Evolutionary conservation across 2,329 filamentous ascomycete genomes (phyloP).

Genomic region (Tolypocladium guangdongense): DNA sequence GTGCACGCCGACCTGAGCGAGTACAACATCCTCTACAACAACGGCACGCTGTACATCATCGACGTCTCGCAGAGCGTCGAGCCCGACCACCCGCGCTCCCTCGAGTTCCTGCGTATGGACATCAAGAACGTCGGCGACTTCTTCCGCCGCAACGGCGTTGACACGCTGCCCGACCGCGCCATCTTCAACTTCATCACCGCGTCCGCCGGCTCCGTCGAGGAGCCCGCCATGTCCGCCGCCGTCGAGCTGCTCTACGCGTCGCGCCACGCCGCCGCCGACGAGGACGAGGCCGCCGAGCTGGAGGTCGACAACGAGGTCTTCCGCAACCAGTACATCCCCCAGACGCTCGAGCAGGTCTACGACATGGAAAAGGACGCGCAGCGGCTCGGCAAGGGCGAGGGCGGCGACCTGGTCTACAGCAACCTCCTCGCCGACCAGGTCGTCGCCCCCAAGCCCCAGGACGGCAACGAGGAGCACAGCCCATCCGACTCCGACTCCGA

Average conservation of each 20-base stretch:
- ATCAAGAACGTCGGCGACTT: constrained; percentile 95
- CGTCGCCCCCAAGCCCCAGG: constrained; percentile 25
- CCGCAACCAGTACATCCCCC: constrained; percentile 90
- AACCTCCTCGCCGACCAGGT: constrained; percentile 68
- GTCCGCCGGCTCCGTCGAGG: constrained; percentile 46
- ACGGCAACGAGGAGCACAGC: constrained; percentile 21
- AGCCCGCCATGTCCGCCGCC: constrained; percentile 46
- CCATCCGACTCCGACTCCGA: constrained; percentile 35
- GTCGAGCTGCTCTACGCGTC: constrained; percentile 58
- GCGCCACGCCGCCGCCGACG: constrained; percentile 36
- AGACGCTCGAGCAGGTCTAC: constrained; percentile 91
- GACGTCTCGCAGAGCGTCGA: constrained; percentile 97
- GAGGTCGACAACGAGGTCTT: constrained; percentile 88
- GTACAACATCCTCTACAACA: constrained; percentile 92
- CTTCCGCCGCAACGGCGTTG: constrained; percentile 76
- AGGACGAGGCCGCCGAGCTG: constrained; percentile 44
- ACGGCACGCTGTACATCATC: constrained; percentile 77
- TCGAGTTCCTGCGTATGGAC: constrained; percentile 95
- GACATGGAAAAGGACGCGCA: constrained; percentile 87
- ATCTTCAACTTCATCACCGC: constrained; percentile 75
- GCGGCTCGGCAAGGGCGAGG: constrained; percentile 61
- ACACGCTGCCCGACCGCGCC: constrained; percentile 66
- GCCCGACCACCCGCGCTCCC: constrained; percentile 83
- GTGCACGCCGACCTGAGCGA: constrained; percentile 96
- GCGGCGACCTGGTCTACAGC: constrained; percentile 71